These are phyloP conservation scores for Diddensiella transvaalensis DNA, from an alignment of 805 yeast species.

Conservation along the genomic window DNA sequence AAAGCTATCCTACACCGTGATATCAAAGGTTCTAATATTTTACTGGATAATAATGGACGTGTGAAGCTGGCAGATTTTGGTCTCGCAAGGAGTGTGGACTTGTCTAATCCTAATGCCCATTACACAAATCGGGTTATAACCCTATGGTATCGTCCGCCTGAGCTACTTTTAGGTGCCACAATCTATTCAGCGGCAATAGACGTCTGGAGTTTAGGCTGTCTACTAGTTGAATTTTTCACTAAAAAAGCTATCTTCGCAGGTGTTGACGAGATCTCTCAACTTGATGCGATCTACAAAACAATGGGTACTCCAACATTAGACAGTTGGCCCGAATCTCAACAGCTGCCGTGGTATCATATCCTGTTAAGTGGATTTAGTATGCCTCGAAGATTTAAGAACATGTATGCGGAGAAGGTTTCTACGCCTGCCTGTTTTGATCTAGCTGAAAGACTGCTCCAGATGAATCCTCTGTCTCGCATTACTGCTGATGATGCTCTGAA, in stretches of 20 bases:
- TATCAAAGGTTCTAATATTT: constrained; percentile 89
- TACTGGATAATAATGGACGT: constrained; percentile 67
- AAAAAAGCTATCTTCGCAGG: constrained; percentile 82
- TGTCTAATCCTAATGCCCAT: constrained; percentile 49
- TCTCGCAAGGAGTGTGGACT: constrained; percentile 53
- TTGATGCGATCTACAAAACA: constrained; percentile 67
- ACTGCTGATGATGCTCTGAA: constrained; percentile 66
- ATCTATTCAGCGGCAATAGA: constrained; percentile 89
- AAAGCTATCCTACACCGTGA: constrained; percentile 72
- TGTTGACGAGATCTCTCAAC: constrained; percentile 79
- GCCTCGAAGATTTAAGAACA: constrained; percentile 38
- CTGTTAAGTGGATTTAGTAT: constrained; percentile 51
- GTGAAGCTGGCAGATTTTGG: constrained; percentile 96
- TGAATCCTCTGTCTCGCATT: constrained; percentile 67
- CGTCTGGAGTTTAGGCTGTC: constrained; percentile 96
- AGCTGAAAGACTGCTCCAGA: constrained; percentile 56
- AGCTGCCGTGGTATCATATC: constrained; percentile 91
- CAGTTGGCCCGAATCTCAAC: constrained; percentile 74
- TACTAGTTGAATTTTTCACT: constrained; percentile 75
- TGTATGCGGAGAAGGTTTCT: constrained; percentile 43
- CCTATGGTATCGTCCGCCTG: constrained; percentile 97
- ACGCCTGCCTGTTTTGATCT: constrained; percentile 52
- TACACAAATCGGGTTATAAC: constrained; percentile 96
- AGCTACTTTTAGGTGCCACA: constrained; percentile 83
- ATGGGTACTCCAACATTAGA: constrained; percentile 81